Evolutionary conservation across 768 basidiomycete species (phyloP).

Genomic region (Phanerochaete carnosa): DNA sequence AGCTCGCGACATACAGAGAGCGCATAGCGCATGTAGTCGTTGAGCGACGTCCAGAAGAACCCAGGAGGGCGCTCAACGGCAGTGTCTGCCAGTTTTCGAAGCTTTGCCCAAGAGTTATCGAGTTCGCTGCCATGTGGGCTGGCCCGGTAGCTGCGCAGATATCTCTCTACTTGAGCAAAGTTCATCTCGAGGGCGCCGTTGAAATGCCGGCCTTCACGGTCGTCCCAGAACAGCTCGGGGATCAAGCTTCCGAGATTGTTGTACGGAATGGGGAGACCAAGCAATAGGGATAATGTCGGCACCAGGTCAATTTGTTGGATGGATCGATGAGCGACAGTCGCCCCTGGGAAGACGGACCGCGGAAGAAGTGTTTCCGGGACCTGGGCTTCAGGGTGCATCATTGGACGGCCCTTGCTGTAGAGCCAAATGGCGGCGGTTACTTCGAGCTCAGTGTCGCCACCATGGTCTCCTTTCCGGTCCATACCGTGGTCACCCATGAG

Average conservation of each 20-base stretch:
- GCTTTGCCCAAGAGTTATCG: conserved; percentile 53
- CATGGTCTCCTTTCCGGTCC: conserved; percentile 93
- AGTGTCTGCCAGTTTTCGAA: conserved; percentile 46
- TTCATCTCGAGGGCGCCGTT: conserved; percentile 66
- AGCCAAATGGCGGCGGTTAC: conserved; percentile 88
- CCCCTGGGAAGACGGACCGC: conserved; percentile 58
- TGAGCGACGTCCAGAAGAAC: conserved; percentile 19
- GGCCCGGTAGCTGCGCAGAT: conserved; percentile 72
- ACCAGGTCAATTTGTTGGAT: conserved; percentile 94
- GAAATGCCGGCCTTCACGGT: conserved; percentile 37
- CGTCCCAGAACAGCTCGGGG: conserved; percentile 83
- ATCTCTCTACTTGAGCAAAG: conserved; percentile 68
- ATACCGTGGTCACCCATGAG: conserved; percentile 97
- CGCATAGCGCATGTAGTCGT: conserved; percentile 57
- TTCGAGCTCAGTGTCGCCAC: conserved; percentile 85
- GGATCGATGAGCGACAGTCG: conserved; percentile 48
- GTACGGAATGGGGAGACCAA: conserved; percentile 92
- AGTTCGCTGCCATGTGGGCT: conserved; percentile 73
- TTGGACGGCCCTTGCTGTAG: conserved; percentile 71
- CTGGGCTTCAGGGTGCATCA: conserved; percentile 33
- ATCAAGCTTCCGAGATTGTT: conserved; percentile 92
- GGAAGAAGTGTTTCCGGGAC: conserved; percentile 53
- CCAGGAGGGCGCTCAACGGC: neutral
- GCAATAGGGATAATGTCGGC: conserved; percentile 81
- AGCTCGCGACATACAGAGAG: conserved; percentile 74